Evolutionary conservation across 78 protist species (phyloP), one percentile per base, ranked within the genome.

Genomic region (Dictyostelium capitatum): DNA sequence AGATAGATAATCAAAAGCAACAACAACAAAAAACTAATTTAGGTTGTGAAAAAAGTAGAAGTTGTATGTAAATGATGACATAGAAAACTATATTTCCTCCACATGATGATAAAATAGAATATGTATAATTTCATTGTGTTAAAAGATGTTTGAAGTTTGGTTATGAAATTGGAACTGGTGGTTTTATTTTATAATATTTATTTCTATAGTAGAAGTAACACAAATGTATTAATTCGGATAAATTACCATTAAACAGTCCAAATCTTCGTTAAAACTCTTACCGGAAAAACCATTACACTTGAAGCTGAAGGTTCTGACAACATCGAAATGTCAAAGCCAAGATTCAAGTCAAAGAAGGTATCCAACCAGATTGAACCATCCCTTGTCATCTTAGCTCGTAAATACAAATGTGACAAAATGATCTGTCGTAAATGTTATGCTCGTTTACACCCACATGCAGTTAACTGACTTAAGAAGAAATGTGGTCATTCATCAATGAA

Each of bases 341-440:
- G 97, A 98, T 98, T 95, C 99, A 98, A 94, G 99, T 97, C 97
- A 97, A 98, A 97, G 98, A 97, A 74, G 99, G 99, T 65, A 99
- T 99, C 97, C 99, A 99, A 79, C 99, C 99, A 19, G 99, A 99
- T 99, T 65, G 99, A 99, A 97, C 99, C 99, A 64, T 79, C 99
- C 47, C 99, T 99, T 67, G 82, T 70, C 64, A 96, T 89, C 14
- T 97, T 99, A 3, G 99, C 99, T 79, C 48, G 97, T 72, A 98
- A 98, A 96, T 97, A 96, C 98, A 98, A 98, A 98, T 89, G 97
- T 41, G 99, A 99, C 54, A 99, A 98, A 96, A 83, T 83, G 96
- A 96, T 99, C 67, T 99, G 99, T 99, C 97, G 99, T 80, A 91
- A 89, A 98, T 99, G 99, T 98, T 99, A 99, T 89, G 99, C 99